Conservation (phyloP, 768 basidiomycete species). For the Cyclocybe cylindracea region DNA sequence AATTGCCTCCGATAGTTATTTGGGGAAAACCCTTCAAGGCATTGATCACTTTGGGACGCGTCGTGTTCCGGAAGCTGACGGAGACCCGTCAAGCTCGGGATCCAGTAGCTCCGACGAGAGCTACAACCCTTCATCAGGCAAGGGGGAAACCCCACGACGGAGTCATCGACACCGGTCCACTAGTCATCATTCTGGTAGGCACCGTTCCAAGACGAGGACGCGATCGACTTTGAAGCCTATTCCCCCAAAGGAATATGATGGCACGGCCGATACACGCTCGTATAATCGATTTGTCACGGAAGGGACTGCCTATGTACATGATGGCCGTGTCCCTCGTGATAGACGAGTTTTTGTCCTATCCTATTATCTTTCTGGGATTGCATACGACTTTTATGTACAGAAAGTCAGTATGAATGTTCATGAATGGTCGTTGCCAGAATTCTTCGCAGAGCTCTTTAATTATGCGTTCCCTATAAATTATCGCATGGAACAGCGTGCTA, state of each 20-base stretch:
- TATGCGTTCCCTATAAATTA: too few relatives aligned
- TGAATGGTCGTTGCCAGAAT: too few relatives aligned
- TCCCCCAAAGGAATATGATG: slow-evolving; percentile 20
- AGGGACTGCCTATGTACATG: slow-evolving; percentile 16
- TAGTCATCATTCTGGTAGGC: not conserved
- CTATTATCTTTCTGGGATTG: slow-evolving; percentile 27
- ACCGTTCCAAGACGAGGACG: not conserved
- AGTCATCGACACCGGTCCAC: not conserved
- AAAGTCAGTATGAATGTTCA: slow-evolving; percentile 13
- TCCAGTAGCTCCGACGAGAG: too few relatives aligned
- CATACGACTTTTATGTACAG: slow-evolving; percentile 30
- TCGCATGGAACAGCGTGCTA: too few relatives aligned
- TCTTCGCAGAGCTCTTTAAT: too few relatives aligned
- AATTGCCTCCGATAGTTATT: slow-evolving; percentile 5
- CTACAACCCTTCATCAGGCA: not conserved
- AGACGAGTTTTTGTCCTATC: slow-evolving; percentile 16
- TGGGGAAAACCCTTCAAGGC: slow-evolving; percentile 4
- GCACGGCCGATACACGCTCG: slow-evolving; percentile 8
- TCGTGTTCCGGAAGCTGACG: too few relatives aligned
- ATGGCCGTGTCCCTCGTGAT: slow-evolving; percentile 8
- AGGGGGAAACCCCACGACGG: not conserved
- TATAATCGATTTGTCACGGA: slow-evolving; percentile 18
- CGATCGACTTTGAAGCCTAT: slow-evolving; percentile 16
- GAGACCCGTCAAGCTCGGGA: too few relatives aligned
- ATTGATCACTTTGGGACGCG: not conserved